Percentiles rank a stretch among this genome's conserved stretches.
These are phyloP conservation scores for Boletus vinaceobasis DNA, from an alignment of 768 basidiomycete species.

Conservation along the genomic window DNA sequence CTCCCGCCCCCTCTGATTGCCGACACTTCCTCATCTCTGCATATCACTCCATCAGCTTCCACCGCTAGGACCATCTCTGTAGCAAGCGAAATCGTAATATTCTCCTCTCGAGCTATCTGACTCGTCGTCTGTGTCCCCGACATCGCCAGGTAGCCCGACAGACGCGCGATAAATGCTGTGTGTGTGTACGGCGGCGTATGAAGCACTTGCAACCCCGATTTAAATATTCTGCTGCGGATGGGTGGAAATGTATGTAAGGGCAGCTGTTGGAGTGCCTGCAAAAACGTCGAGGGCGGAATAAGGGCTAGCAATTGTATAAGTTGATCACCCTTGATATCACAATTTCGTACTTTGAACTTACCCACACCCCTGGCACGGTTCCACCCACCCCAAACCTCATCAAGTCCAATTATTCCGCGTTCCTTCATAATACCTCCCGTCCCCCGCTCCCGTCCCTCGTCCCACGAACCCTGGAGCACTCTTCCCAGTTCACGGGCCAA, in stretches of 20 bases:
- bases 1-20: conserved; percentile 37
- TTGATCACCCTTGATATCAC: background rate
- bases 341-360: conserved; percentile 28
- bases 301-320: conserved; percentile 53
- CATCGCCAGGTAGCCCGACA: conserved; percentile 52
- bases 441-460: conserved; percentile 14
- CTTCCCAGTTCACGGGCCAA: conserved; percentile 78
- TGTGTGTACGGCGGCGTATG: conserved; percentile 78
- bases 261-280: conserved; percentile 70
- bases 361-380: conserved; percentile 90
- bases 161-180: conserved; percentile 63
- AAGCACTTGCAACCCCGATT: conserved; percentile 73
- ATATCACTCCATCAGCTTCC: conserved; percentile 67
- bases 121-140: conserved; percentile 55
- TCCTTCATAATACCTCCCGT: conserved; percentile 67
- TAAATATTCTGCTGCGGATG: conserved; percentile 64
- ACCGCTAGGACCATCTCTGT: conserved; percentile 75
- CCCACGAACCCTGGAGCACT: conserved; percentile 53
- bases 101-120: conserved; percentile 70
- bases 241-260: conserved; percentile 61
- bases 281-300: conserved; percentile 82
- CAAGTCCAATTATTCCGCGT: conserved; percentile 79
- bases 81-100: conserved; percentile 67
- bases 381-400: conserved; percentile 96
- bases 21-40: conserved; percentile 63